Conservation (phyloP, 441 rosid genomes). For the Jatropha multifida region DNA sequence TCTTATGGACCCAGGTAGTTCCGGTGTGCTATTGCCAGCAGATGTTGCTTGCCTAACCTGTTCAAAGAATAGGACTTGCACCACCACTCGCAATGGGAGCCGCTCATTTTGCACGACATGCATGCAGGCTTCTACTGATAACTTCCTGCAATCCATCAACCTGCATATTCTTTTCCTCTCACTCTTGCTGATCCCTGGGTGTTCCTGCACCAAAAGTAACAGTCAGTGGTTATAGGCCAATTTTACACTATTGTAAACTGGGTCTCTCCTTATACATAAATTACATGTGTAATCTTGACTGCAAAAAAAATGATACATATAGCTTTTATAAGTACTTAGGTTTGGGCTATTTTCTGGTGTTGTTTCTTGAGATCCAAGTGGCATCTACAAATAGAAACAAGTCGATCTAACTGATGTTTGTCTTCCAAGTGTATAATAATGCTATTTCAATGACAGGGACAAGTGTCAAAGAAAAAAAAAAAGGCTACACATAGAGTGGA, state of each 20-base stretch:
- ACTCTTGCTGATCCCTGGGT: slow-evolving; percentile 61
- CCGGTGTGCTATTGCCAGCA: slow-evolving; percentile 52
- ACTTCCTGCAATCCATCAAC: slow-evolving; percentile 80
- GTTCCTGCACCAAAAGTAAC: slow-evolving; percentile 51
- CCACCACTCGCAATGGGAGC: slow-evolving; percentile 77
- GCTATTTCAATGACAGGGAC: neutral
- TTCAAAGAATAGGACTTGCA: slow-evolving; percentile 90
- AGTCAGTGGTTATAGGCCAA: neutral
- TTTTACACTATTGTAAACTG: neutral
- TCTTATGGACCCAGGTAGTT: slow-evolving; percentile 44
- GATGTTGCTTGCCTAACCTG: slow-evolving; percentile 67
- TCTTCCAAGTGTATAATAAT: neutral
- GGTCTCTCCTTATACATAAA: neutral
- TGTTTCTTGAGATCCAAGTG: neutral
- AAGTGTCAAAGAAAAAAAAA: neutral
- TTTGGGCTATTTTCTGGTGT: neutral
- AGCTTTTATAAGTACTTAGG: neutral
- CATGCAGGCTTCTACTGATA: slow-evolving; percentile 65
- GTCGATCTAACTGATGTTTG: neutral
- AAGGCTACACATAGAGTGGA: neutral
- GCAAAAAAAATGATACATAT: neutral
- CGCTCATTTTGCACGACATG: slow-evolving; percentile 89
- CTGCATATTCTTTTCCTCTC: slow-evolving; percentile 78
- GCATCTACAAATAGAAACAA: neutral
- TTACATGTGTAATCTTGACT: neutral